Evolutionary conservation across 2,329 filamentous ascomycete species (phyloP).

Genomic region (Pseudogymnoascus sp.): DNA sequence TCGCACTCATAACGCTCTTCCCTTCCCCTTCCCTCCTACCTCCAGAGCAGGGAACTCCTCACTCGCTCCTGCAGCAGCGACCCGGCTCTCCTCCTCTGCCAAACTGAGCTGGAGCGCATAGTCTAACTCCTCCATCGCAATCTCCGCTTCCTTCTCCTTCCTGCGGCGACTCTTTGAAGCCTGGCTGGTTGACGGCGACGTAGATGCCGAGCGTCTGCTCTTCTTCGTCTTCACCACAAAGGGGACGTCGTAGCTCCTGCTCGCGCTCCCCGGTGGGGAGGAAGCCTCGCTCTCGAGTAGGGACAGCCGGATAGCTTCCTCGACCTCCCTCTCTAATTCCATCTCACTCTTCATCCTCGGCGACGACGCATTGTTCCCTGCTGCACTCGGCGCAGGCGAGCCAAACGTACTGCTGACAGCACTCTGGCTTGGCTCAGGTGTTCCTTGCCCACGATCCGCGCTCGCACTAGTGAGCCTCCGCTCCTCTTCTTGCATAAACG

Average conservation of each 20-base stretch:
- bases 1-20: conserved; percentile 25
- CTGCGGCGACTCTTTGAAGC: conserved; percentile 16
- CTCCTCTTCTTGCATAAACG: conserved; percentile 48
- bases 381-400: conserved; percentile 48
- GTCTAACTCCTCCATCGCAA: conserved; percentile 46
- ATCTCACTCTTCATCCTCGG: conserved; percentile 32
- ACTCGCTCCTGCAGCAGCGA: conserved; percentile 18
- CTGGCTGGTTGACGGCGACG: conserved; percentile 31
- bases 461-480: conserved; percentile 44
- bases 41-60: conserved; percentile 36
- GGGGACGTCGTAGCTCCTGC: conserved; percentile 38
- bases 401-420: conserved; percentile 37
- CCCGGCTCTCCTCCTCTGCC: conserved; percentile 40
- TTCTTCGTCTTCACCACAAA: conserved; percentile 41
- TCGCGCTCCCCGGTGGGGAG: conserved; percentile 38
- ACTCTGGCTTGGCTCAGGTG: conserved; percentile 24
- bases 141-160: conserved; percentile 20
- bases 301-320: conserved; percentile 54
- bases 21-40: conserved; percentile 32
- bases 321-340: conserved; percentile 51
- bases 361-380: conserved; percentile 28
- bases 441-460: conserved; percentile 36
- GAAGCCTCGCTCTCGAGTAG: conserved; percentile 47
- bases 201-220: conserved; percentile 31
- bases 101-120: conserved; percentile 53